phyloP scores from a whole-genome alignment of 805 yeast species.

The Candida suzukii region DNA sequence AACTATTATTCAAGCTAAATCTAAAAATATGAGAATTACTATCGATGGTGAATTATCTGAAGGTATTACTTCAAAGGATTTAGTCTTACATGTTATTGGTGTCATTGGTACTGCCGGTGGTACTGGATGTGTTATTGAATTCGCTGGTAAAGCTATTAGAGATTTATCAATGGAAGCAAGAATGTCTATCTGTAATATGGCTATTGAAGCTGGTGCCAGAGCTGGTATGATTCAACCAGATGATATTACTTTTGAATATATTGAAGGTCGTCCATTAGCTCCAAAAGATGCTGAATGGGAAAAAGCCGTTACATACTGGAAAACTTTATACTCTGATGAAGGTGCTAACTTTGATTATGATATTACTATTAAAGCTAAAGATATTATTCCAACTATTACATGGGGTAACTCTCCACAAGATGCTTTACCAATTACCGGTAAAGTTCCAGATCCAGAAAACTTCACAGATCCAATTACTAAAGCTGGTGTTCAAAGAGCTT shows the following conservation, averaged over 20 bases:
- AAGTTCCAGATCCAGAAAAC: constrained; percentile 84
- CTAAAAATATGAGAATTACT: constrained; percentile 89
- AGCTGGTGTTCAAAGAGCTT: constrained; percentile 85
- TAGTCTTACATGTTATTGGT: constrained; percentile 91
- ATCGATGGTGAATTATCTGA: constrained; percentile 79
- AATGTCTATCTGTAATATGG: constrained; percentile 99
- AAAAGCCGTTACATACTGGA: constrained; percentile 90
- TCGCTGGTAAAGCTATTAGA: constrained; percentile 92
- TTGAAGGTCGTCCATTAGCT: constrained; percentile 90
- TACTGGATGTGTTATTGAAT: constrained; percentile 94
- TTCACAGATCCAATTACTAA: constrained; percentile 66
- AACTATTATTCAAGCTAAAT: constrained; percentile 88
- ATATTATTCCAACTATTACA: constrained; percentile 91
- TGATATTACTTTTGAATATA: constrained; percentile 77
- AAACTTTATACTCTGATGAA: constrained; percentile 76
- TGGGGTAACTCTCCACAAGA: constrained; percentile 99
- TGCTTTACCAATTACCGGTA: constrained; percentile 88
- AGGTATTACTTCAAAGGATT: constrained; percentile 94
- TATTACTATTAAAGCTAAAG: constrained; percentile 71
- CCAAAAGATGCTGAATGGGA: constrained; percentile 95
- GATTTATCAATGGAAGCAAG: constrained; percentile 92
- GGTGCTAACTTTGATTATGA: constrained; percentile 88
- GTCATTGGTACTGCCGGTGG: constrained; percentile 99
- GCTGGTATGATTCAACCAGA: constrained; percentile 99
- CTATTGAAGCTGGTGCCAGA: constrained; percentile 98